phyloP scores from a whole-genome alignment of 768 basidiomycete species.

The Podaxis sp. region DNA sequence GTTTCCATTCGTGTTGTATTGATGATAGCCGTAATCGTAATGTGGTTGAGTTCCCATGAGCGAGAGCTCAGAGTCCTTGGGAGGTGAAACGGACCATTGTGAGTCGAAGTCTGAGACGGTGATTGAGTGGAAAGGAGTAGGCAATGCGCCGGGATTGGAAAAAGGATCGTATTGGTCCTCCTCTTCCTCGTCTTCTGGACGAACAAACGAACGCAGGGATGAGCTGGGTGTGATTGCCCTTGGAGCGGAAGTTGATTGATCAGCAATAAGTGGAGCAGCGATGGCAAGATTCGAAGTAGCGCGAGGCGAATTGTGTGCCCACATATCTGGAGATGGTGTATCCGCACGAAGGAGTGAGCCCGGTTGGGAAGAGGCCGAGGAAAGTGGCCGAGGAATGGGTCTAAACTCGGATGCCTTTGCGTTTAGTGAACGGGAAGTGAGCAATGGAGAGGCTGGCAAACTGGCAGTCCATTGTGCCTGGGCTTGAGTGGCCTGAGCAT shows the following conservation, averaged over 20 bases:
- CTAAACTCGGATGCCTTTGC: slow-evolving; percentile 91
- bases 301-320: slow-evolving; percentile 74
- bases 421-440: slow-evolving; percentile 82
- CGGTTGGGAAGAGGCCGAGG: slow-evolving; percentile 67
- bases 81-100: slow-evolving; percentile 27
- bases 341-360: slow-evolving; percentile 61
- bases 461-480: slow-evolving; percentile 73
- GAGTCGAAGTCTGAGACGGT: slow-evolving; percentile 64
- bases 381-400: slow-evolving; percentile 78
- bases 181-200: slow-evolving; percentile 67
- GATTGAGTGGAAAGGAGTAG: slow-evolving; percentile 60
- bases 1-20: slow-evolving; percentile 17
- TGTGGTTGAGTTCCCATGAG: slow-evolving; percentile 29
- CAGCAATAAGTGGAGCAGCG: slow-evolving; percentile 84
- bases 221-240: slow-evolving; percentile 71
- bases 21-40: slow-evolving; percentile 15
- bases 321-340: slow-evolving; percentile 87
- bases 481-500: slow-evolving; percentile 53
- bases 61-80: slow-evolving; percentile 13
- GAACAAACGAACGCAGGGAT: slow-evolving; percentile 62
- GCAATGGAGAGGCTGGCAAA: slow-evolving; percentile 80
- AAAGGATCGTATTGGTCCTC: slow-evolving; percentile 87
- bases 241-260: slow-evolving; percentile 45
- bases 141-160: slow-evolving; percentile 43
- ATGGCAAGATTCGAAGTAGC: slow-evolving; percentile 87